Evolutionary conservation across 2,329 filamentous ascomycete species (phyloP).

Genomic region (Fusarium udum): DNA sequence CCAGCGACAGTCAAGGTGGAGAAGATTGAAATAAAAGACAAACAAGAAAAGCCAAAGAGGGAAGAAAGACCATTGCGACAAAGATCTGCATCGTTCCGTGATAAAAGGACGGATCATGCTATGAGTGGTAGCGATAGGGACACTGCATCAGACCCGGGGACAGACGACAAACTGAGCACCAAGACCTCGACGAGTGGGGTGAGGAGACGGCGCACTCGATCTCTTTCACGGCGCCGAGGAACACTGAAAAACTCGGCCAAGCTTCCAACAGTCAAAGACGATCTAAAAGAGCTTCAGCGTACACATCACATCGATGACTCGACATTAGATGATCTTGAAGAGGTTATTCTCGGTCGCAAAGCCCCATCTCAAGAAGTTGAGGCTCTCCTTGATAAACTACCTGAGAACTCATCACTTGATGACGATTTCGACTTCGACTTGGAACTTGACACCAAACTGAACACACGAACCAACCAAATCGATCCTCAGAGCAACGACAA

Average conservation of each 20-base stretch:
- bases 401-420: slow-evolving; percentile 34
- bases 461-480: slow-evolving; percentile 38
- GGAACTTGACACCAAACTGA: slow-evolving; percentile 41
- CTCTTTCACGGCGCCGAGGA: slow-evolving; percentile 55
- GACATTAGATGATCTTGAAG: slow-evolving; percentile 67
- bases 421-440: slow-evolving; percentile 41
- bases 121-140: slow-evolving; percentile 41
- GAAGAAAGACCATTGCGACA: slow-evolving; percentile 18
- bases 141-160: slow-evolving; percentile 47
- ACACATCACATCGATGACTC: slow-evolving; percentile 67
- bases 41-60: slow-evolving; percentile 26
- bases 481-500: slow-evolving; percentile 37
- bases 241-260: slow-evolving; percentile 64
- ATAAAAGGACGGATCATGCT: slow-evolving; percentile 40
- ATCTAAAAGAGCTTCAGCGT: slow-evolving; percentile 62
- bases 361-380: slow-evolving; percentile 40
- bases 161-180: slow-evolving; percentile 38
- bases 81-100: slow-evolving; percentile 37
- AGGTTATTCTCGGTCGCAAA: slow-evolving; percentile 56
- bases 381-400: slow-evolving; percentile 40
- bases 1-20: slow-evolving; percentile 58
- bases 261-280: slow-evolving; percentile 64
- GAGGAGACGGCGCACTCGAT: slow-evolving; percentile 48
- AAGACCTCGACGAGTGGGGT: slow-evolving; percentile 37
- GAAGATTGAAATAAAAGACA: slow-evolving; percentile 39